Evolutionary conservation across 192 early-diverging fungal species (phyloP).

Genomic region (Borealophlyctis nickersoniae): DNA sequence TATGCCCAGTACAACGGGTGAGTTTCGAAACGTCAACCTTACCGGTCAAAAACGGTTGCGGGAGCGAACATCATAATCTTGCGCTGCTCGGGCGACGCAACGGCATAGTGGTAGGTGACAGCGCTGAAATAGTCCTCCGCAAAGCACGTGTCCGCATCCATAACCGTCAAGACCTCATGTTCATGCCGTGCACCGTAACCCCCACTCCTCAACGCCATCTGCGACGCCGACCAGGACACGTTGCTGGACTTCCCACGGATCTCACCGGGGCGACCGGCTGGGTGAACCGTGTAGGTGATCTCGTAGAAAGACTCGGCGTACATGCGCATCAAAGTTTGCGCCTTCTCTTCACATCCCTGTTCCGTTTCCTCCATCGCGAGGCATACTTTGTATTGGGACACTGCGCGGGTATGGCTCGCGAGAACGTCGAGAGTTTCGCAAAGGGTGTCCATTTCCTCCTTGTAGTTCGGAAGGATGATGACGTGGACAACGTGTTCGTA

Average conservation of each 20-base stretch:
- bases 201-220: slow-evolving; percentile 43
- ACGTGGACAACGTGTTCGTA: slow-evolving; percentile 58
- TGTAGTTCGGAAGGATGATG: slow-evolving; percentile 72
- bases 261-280: slow-evolving; percentile 61
- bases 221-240: slow-evolving; percentile 61
- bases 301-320: slow-evolving; percentile 63
- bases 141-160: slow-evolving; percentile 72
- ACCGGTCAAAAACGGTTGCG: slow-evolving; percentile 54
- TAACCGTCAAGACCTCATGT: slow-evolving; percentile 65
- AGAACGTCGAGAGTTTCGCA: slow-evolving; percentile 69
- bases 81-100: slow-evolving; percentile 39
- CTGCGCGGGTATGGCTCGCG: slow-evolving; percentile 49
- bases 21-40: slow-evolving; percentile 8
- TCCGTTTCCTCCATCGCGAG: slow-evolving; percentile 76
- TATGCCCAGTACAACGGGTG: slow-evolving; percentile 12
- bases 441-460: slow-evolving; percentile 63
- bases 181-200: slow-evolving; percentile 42
- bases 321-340: slow-evolving; percentile 46
- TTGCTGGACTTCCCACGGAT: slow-evolving; percentile 72
- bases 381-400: slow-evolving; percentile 60
- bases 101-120: slow-evolving; percentile 46
- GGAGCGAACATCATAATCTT: slow-evolving; percentile 58
- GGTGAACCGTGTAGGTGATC: slow-evolving; percentile 70
- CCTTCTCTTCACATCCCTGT: slow-evolving; percentile 51
- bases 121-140: slow-evolving; percentile 69